Evolutionary conservation across 2,329 filamentous ascomycete genomes (phyloP).

Genomic region (Neurospora sp.): DNA sequence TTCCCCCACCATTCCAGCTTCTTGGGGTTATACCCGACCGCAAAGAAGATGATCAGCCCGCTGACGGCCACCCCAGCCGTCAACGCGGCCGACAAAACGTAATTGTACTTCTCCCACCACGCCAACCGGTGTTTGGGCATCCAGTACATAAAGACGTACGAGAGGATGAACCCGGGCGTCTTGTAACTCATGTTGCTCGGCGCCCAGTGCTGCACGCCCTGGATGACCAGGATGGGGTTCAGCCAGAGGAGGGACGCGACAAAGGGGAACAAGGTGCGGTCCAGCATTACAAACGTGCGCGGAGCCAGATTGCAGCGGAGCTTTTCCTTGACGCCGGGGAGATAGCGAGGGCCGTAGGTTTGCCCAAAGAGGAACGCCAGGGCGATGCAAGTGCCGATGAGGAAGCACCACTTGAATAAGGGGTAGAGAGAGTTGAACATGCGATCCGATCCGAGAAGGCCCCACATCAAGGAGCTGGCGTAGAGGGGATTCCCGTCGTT

Average conservation of each 20-base stretch:
- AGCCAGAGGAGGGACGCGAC: constrained; percentile 30
- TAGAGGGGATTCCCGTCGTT: constrained; percentile 23
- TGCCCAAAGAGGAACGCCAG: constrained; percentile 27
- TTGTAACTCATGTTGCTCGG: constrained; percentile 33
- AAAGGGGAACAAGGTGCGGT: constrained; percentile 28
- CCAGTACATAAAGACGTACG: constrained; percentile 34
- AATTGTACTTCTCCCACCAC: constrained; percentile 39
- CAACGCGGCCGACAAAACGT: constrained; percentile 32
- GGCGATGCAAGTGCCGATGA: constrained; percentile 28
- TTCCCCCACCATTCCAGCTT: constrained; percentile 36
- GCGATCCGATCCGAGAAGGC: constrained; percentile 24
- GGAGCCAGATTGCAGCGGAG: constrained; percentile 23
- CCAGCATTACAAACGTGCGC: constrained; percentile 23
- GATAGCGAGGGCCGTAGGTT: constrained; percentile 25
- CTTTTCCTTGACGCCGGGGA: constrained; percentile 24
- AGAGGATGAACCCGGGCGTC: constrained; percentile 31
- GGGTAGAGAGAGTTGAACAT: constrained; percentile 34
- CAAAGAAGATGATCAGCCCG: constrained; percentile 34
- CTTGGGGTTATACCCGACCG: constrained; percentile 28
- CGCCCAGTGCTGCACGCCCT: constrained; percentile 34
- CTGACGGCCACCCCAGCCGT: constrained; percentile 32
- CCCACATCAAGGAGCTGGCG: constrained; percentile 26
- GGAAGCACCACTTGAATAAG: constrained; percentile 34
- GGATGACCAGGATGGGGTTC: constrained; percentile 30
- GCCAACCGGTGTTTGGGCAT: constrained; percentile 27